A percentile compares a stretch with the other conserved stretches of the same genome.
These are phyloP conservation scores for Verticillium alfalfae DNA, from an alignment of 2,329 filamentous ascomycete genomes.

Conservation along the genomic window DNA sequence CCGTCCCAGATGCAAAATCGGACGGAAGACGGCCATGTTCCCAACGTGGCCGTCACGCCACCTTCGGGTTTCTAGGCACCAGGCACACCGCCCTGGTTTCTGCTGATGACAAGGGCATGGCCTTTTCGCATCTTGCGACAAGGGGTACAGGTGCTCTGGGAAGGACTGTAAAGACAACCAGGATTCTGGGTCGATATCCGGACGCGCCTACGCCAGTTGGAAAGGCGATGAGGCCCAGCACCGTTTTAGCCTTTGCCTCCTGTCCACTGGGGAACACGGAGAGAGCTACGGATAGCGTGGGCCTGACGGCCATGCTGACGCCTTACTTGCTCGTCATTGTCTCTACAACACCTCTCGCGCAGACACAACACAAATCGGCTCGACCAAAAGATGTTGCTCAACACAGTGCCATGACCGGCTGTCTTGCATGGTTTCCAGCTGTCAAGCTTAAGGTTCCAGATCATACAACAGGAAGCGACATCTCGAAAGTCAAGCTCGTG, in stretches of 20 bases:
- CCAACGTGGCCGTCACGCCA: constrained; percentile 77
- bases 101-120: constrained; percentile 92
- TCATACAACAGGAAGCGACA: constrained; percentile 57
- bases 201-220: constrained; percentile 56
- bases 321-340: constrained; percentile 95
- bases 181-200: constrained; percentile 89
- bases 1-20: constrained; percentile 57
- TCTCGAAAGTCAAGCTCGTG: constrained; percentile 80
- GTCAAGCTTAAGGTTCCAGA: constrained; percentile 82
- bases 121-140: constrained; percentile 93
- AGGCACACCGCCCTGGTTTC: constrained; percentile 92
- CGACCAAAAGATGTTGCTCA: constrained; percentile 86
- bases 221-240: constrained; percentile 81
- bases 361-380: constrained; percentile 91
- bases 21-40: constrained; percentile 75
- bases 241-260: constrained; percentile 85
- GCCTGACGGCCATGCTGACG: constrained; percentile 89
- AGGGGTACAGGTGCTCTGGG: constrained; percentile 83
- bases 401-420: constrained; percentile 89
- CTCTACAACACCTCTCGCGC: constrained; percentile 91
- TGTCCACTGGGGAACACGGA: constrained; percentile 93
- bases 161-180: constrained; percentile 79
- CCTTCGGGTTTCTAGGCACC: constrained; percentile 92
- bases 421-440: constrained; percentile 93
- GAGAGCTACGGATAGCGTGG: constrained; percentile 78